Conservation (phyloP, 805 yeast species). For the Myxozyma geophila region DNA sequence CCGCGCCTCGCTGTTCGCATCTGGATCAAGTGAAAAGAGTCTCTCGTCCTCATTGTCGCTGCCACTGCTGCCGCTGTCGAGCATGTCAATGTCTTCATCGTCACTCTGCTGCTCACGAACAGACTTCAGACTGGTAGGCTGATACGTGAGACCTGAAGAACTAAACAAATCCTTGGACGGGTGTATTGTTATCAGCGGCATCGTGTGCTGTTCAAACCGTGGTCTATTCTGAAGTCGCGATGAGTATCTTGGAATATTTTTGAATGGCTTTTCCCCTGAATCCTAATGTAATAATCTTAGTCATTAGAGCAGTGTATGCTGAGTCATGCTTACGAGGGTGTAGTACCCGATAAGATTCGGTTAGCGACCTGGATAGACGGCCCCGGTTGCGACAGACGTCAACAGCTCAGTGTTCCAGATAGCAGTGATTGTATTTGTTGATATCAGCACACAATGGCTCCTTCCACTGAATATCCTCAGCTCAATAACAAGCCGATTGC, state of each 20-base stretch:
- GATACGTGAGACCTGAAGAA: conserved; percentile 19
- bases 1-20: conserved; percentile 17
- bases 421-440: background rate
- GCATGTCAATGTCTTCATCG: conserved; percentile 13
- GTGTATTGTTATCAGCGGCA: conserved; percentile 28
- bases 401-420: background rate
- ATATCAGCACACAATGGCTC: conserved; percentile 4
- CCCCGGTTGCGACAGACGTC: background rate
- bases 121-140: background rate
- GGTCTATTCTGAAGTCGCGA: background rate
- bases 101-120: conserved; percentile 10
- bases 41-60: conserved; percentile 45
- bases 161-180: conserved; percentile 26
- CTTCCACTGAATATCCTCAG: conserved; percentile 42
- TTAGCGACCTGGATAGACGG: background rate
- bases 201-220: background rate
- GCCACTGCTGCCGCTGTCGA: conserved; percentile 15
- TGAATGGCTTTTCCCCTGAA: conserved; percentile 8
- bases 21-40: conserved; percentile 25
- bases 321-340: background rate
- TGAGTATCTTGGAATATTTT: conserved; percentile 1
- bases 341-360: conserved; percentile 11
- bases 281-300: background rate
- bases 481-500: conserved; percentile 63
- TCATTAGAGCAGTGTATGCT: background rate